Base-by-base conservation (phyloP, 2,329 filamentous ascomycete genomes). In the Trichoderma hamatum region DNA sequence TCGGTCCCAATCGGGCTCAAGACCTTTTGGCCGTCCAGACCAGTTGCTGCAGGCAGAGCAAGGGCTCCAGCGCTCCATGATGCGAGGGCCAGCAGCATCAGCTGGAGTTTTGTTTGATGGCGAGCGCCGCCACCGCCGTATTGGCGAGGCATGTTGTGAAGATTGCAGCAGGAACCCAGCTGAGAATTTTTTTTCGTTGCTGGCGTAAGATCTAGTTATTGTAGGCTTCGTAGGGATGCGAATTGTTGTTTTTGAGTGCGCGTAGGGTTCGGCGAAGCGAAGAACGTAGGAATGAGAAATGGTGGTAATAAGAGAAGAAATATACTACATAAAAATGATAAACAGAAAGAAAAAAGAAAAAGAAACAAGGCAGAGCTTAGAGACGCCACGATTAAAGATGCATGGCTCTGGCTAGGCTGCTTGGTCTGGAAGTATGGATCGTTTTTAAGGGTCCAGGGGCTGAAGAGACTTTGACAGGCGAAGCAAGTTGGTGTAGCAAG, bases 371-470 rank as follows among this genome's bases (percentile, higher is more conserved):
- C n/a, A 36, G 49, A 7, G 19, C 61, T 34, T 26, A 19, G 64
- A 34, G 30, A 24, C n/a, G 62, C 28, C 54, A 19, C 59, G 49
- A 28, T 67, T 28, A 67, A 51, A 51, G 54, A 59, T 36, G 39
- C 64, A 67, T 67, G 36, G 30, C 39, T 39, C 28, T 28, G 24
- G 56, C 26, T 21, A 67, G 64, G 43, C 59, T 51, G 39, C 28
- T 19, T 19, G 10, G 46, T 28, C 60, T 24, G 24, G 7, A n/a
- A 28, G 30, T 58, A n/a, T 9, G 16, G 16, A 9, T n/a, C 16
- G 51, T 26, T 69, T 51, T 69, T 56, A 55, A 36, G 59, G 65
- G 56, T 61, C 65, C 56, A 68, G 65, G 65, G 65, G 65, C 39
- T 60, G 46, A 56, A 51, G 16, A 39, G 52, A 26, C n/a, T 36